Evolutionary conservation across 2,329 filamentous ascomycete genomes (phyloP), one percentile per base, ranked within the genome.

Genomic region (Arthrobotrys sphaeroides): DNA sequence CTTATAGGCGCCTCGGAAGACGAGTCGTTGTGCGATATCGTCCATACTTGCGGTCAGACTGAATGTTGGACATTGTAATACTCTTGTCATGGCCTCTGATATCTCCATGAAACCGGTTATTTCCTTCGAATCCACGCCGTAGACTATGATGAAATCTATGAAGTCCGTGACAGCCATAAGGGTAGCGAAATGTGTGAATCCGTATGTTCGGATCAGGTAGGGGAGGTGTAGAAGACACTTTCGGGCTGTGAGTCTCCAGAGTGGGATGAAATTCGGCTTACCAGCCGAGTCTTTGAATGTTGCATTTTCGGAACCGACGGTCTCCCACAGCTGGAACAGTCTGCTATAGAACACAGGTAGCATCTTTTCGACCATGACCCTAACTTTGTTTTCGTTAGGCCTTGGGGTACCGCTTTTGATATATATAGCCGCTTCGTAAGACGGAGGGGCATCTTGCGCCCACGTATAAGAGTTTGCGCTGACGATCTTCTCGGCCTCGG

Each of bases 251-350:
- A 7, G 10, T 13, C 31, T 31, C 36, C 31, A 22, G 5, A 18
- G 38, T 4, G 12, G 16, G 3, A 7, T 31, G 10, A 45, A 61
- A 45, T 22, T 43, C 6, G 12, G 38, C 10, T 28, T 43, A 18
- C 22, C 57, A 12, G 24, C 13, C 6, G 47, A 31, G 26, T 38
- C 51, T 55, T 10, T 38, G n/a, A 62, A 49, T 33, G 38, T 47
- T 20, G 24, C 24, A 16, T 62, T 18, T 7, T 45, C 59, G 7
- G 38, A 49, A 1, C 38, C 40, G 6, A 49, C 22, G 0, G 24
- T 12, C n/a, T 49, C 20, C 59, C 59, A 62, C 7, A 62, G 24
- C 33, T 60, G 55, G n/a, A 12, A 20, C 7, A 60, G 9, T n/a
- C 22, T 22, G 12, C 43, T 20, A 22, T 60, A 60, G 38, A 60